These are phyloP conservation scores for Xylaria curta DNA, from an alignment of 495 filamentous ascomycete species.

Conservation along the genomic window DNA sequence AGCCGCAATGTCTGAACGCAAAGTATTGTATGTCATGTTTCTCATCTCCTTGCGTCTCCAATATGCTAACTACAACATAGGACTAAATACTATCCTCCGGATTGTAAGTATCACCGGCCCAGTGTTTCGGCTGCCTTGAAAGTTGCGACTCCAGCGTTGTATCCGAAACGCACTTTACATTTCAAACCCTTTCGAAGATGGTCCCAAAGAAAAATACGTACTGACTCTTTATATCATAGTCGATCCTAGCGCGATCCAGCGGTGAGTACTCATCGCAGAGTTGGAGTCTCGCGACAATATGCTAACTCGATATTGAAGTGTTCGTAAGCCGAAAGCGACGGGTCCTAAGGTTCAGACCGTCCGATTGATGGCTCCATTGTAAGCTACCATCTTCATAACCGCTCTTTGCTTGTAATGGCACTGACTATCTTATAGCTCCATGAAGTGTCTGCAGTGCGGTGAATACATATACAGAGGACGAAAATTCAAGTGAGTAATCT, in stretches of 20 bases:
- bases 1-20: slow-evolving; percentile 86
- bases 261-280: slow-evolving; percentile 29
- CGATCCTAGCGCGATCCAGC: slow-evolving; percentile 82
- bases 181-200: neutral
- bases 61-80: slow-evolving; percentile 29
- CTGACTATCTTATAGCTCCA: slow-evolving; percentile 48
- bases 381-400: neutral
- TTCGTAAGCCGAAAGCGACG: slow-evolving; percentile 67
- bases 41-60: slow-evolving; percentile 19
- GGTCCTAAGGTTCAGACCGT: slow-evolving; percentile 87
- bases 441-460: slow-evolving; percentile 90
- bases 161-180: neutral
- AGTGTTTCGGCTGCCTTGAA: neutral
- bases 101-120: slow-evolving; percentile 54
- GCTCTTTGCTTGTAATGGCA: neutral
- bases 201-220: neutral
- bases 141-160: neutral
- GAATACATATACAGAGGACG: slow-evolving; percentile 88
- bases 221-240: slow-evolving; percentile 44
- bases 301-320: slow-evolving; percentile 29
- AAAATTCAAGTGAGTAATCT: slow-evolving; percentile 65
- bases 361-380: slow-evolving; percentile 95
- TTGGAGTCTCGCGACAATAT: neutral
- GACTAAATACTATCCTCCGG: slow-evolving; percentile 86
- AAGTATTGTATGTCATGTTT: slow-evolving; percentile 64